Evolutionary conservation across 202 grass and related monocot species (phyloP).

Genomic region (Bolboschoenoplectus hybrid): DNA sequence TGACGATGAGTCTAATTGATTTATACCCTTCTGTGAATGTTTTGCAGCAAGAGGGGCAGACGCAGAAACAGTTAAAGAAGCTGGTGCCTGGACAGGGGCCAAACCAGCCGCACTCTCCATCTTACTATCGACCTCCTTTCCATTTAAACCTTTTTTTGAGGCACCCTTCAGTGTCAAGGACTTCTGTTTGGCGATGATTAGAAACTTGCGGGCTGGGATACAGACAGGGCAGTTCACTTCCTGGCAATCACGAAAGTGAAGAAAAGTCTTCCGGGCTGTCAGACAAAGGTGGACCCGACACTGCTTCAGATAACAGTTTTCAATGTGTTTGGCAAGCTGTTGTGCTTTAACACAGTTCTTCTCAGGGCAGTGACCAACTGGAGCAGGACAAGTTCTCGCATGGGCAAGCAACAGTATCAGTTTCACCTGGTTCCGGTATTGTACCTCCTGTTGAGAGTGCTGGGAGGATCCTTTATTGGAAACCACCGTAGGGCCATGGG

Average conservation of each 20-base stretch:
- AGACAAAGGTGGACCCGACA: conserved; percentile 66
- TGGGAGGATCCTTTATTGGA: conserved; percentile 43
- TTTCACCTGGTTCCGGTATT: conserved; percentile 72
- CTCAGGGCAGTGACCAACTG: conserved; percentile 77
- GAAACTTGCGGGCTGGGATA: conserved; percentile 60
- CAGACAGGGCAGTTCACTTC: conserved; percentile 81
- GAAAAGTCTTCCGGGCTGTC: conserved; percentile 52
- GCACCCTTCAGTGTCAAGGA: conserved; percentile 54
- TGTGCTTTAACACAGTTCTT: conserved; percentile 74
- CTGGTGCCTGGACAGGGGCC: conserved; percentile 39
- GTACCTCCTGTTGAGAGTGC: conserved; percentile 52
- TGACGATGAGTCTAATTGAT: conserved; percentile 18
- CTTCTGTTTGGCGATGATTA: conserved; percentile 52
- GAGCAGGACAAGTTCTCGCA: conserved; percentile 70
- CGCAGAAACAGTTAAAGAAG: conserved; percentile 50
- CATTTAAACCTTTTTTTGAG: conserved; percentile 50
- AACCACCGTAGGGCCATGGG: conserved; percentile 50
- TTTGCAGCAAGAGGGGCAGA: background rate
- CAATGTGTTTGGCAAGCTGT: conserved; percentile 73
- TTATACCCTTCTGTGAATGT: conserved; percentile 29
- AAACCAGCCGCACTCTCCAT: conserved; percentile 47
- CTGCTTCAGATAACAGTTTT: conserved; percentile 65
- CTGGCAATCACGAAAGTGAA: conserved; percentile 70
- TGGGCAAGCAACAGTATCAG: conserved; percentile 80
- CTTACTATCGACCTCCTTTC: conserved; percentile 53